Conservation (phyloP, 345 rosid genomes). For the Rhodamnia rubescens region DNA sequence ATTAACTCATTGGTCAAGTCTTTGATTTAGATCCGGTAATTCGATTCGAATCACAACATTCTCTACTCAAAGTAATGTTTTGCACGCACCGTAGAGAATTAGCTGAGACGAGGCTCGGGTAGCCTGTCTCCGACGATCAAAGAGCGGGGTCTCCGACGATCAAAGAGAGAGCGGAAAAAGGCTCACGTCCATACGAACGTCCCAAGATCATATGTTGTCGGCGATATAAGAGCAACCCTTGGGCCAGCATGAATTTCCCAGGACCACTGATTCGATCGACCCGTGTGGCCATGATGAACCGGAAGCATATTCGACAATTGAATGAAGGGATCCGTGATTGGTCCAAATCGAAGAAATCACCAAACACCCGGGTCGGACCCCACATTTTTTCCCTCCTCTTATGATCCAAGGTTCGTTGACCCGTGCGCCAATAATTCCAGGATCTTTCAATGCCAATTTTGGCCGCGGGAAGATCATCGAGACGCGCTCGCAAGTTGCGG, state of each 20-base stretch:
- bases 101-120: too few species aligned
- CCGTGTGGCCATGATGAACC: neutral
- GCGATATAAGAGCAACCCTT: too few species aligned
- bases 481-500: neutral
- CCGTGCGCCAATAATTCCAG: neutral
- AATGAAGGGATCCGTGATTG: neutral
- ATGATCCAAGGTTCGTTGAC: neutral
- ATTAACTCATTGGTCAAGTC: neutral
- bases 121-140: too few species aligned
- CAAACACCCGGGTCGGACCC: neutral
- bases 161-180: too few species aligned
- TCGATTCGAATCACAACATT: neutral
- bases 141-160: too few species aligned
- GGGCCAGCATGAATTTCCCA: too few species aligned
- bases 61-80: neutral
- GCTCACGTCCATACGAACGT: too few species aligned
- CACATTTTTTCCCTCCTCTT: too few species aligned
- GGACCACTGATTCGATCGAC: neutral
- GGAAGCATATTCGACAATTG: neutral
- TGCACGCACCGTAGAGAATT: fast-evolving
- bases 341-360: neutral
- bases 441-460: neutral
- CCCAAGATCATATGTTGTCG: too few species aligned
- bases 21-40: neutral
- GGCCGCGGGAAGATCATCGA: neutral